These are phyloP conservation scores for Ustilago xerochloae DNA, from an alignment of 1,284 basidiomycete genomes.

Conservation along the genomic window DNA sequence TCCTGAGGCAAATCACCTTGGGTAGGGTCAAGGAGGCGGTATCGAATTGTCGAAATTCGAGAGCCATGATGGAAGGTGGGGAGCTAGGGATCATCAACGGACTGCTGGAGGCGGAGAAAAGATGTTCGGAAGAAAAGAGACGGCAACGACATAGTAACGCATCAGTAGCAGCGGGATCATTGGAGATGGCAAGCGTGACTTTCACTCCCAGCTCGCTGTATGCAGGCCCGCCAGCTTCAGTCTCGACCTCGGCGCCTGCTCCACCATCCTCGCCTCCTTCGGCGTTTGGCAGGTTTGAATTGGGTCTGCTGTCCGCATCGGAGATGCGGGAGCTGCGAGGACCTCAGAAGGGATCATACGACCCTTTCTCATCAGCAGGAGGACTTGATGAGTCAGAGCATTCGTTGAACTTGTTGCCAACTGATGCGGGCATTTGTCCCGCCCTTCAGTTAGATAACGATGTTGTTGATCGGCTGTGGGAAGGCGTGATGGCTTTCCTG, in stretches of 20 bases:
- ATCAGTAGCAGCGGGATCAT: too few relatives aligned
- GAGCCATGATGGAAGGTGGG: not conserved
- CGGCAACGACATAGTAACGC: too few relatives aligned
- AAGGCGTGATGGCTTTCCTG: not conserved
- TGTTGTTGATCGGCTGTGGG: not conserved
- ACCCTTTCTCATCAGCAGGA: not conserved
- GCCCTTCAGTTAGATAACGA: not conserved
- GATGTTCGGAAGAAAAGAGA: not conserved
- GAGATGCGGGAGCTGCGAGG: too few relatives aligned
- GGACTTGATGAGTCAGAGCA: not conserved
- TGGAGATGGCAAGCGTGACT: too few relatives aligned
- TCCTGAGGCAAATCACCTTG: not conserved
- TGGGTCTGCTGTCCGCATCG: too few relatives aligned
- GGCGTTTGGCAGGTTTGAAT: too few relatives aligned
- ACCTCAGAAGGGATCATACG: too few relatives aligned
- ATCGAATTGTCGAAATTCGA: not conserved
- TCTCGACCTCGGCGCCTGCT: too few relatives aligned
- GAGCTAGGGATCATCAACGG: not conserved
- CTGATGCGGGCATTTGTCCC: not conserved
- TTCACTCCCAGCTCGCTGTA: too few relatives aligned
- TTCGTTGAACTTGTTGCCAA: not conserved
- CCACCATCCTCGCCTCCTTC: too few relatives aligned
- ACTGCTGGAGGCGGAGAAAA: not conserved
- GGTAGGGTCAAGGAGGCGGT: not conserved
- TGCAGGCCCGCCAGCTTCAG: too few relatives aligned